Evolutionary conservation across 1,284 basidiomycete species (phyloP).

Genomic region (Melampsora americana): DNA sequence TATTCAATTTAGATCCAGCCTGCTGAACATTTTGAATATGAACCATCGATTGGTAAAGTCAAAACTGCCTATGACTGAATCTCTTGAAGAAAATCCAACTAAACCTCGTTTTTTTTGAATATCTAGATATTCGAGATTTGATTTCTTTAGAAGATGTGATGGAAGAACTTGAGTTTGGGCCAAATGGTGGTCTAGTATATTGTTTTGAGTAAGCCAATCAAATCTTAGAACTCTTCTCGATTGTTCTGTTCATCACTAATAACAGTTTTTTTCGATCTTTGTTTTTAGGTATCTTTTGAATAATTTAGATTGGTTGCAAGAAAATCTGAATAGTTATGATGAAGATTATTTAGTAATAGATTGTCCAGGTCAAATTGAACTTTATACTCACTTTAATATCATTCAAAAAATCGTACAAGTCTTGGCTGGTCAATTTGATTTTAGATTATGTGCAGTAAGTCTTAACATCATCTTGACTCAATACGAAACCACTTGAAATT

Average conservation of each 20-base stretch:
- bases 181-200: conserved; percentile 94
- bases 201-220: conserved; percentile 88
- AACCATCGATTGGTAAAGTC: conserved; percentile 67
- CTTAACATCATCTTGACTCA: conserved; percentile 62
- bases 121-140: conserved; percentile 80
- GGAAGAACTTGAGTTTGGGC: conserved; percentile 90
- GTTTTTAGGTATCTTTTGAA: conserved; percentile 80
- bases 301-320: conserved; percentile 99
- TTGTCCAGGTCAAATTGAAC: conserved; percentile 97
- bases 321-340: conserved; percentile 88
- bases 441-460: conserved; percentile 31
- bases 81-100: too few species aligned
- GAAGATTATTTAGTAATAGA: conserved; percentile 98
- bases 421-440: conserved; percentile 52
- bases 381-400: conserved; percentile 97
- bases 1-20: conserved; percentile 98
- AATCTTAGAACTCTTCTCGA: background rate
- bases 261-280: conserved; percentile 28
- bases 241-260: conserved; percentile 55
- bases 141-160: conserved; percentile 94
- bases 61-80: too few species aligned
- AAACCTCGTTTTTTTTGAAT: background rate
- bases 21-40: conserved; percentile 87
- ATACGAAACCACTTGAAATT: conserved; percentile 51
- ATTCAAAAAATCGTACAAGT: conserved; percentile 78